Evolutionary conservation across 805 yeast genomes (phyloP), one percentile per base, ranked within the genome.

Genomic region (Priceomyces melissophilus): DNA sequence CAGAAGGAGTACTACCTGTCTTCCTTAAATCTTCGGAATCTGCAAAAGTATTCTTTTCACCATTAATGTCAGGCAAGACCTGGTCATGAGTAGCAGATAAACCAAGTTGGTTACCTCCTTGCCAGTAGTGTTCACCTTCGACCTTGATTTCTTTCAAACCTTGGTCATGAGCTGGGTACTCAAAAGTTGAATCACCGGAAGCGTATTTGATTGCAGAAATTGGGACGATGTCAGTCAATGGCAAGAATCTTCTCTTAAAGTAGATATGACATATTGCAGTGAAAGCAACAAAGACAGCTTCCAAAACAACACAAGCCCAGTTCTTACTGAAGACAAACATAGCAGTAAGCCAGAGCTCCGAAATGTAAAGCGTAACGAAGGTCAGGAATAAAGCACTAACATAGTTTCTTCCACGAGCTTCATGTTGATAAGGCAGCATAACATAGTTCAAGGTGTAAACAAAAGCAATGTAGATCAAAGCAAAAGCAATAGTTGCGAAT

Each of bases 251-350:
- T 60, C 73, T 60, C 55, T 78, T 79, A 54, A 78, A 67, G 58
- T 71, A 82, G 25, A 84, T 44, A 55, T 84, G 91, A 25, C 75
- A 65, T 14, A 63, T 58, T 23, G 77, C 82, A 10, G 91, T 82
- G 33, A 66, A 76, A n/a, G 58, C 78, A 11, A 83, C 50, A 45
- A 74, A 61, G n/a, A 79, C 71, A 41, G 69, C 83, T 60, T 84
- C 90, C 41, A 86, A 65, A 2, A 71, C 93, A 48, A 84, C 79
- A 51, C 83, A 79, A 15, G 84, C 87, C 91, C 91, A 86, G 48
- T 83, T 73, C 67, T 86, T 83, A 34, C 79, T 76, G 79, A 84
- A 80, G 30, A 85, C 84, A 55, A 85, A 85, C 57, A 86, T 67
- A 30, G 85, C 91, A 43, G 79, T 60, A 41, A 84, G 63, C 61